Base-by-base conservation (phyloP, 2,329 filamentous ascomycete genomes). In the Exophiala dermatitidis region DNA sequence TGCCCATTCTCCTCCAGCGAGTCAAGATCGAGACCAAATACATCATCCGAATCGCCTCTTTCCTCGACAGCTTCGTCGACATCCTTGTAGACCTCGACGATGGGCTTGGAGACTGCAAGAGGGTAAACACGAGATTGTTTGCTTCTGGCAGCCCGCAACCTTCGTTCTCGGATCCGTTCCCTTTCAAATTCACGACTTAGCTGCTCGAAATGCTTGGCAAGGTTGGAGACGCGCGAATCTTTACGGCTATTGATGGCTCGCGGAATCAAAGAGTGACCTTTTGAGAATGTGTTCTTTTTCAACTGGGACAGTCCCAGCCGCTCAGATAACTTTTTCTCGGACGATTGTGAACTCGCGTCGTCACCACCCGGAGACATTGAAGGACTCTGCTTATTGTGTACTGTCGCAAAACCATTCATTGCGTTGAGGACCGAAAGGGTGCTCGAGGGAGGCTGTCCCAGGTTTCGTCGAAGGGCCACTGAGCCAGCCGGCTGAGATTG, bases 131-230 rank as follows among this genome's bases (percentile, higher is more conserved):
- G 81, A 9, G 88, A 88, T 67, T 82, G 81, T 41, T 81, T 79
- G 66, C 86, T 83, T 65, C 84, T 89, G 43, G 88, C 86, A 29
- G 88, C 87, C 54, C 88, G 77, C 67, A 90, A 86, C 63, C 85
- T 85, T 60, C 88, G 82, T 68, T 97, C 91, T 46, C 87, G 85
- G 61, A 94, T 81, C 42, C 93, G 82, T 70, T 98, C 91, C 64
- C 91, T 95, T 66, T 96, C 90, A 62, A 98, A 98, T 66, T 98
- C 94, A 28, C 90, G 85, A 63, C 90, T 96, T 52, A 98, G 77
- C 68, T 97, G 90, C 69, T 98, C 94, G 66, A 98, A 97, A 68
- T 97, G 93, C 62, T 88, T 88, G 12, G 93, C 89, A 46, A 98
- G 77, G n/a, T 85, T 90, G 5, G 90, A 94, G 2, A 98, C 93